Evolutionary conservation across 2,329 filamentous ascomycete species (phyloP), one percentile per base, ranked within the genome.

Genomic region (Phaeosphaeria sp.): DNA sequence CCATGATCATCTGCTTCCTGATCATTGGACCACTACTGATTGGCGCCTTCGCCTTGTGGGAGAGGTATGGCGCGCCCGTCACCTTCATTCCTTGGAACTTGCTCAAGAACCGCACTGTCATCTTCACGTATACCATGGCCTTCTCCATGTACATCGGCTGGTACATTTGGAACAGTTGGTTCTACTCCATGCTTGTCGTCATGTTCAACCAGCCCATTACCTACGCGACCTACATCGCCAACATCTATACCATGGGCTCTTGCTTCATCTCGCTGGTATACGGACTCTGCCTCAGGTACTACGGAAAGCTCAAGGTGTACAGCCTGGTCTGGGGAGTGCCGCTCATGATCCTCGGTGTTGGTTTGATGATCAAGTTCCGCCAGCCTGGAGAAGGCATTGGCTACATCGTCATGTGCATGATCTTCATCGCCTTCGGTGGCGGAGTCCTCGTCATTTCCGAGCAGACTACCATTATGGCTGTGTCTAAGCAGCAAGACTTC

Each of bases 41-140:
- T 33, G 59, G 74, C 27, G 69, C 61, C 25, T 81, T 81, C 58
- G 76, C 59, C 21, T 17, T 79, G 2, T 81, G 73, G 63, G 81
- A 83, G 65, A 73, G 69, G 50, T 81, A 68, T 52, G 54, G 74
- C 9, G 79, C 80, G 0, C 75, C 74, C 0, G 69, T 74, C 5
- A 74, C 76, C 6, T 80, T 82, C 63, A 71, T 82, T 6, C 78
- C 80, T 0, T 84, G 77, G 77, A 61, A 79, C 18, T 67, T 85
- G 18, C 77, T 86, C 57, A 78, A 74, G 55, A 78, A 83, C 58
- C 80, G 82, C 24, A 85, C 83, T 1, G 79, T 86, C 43, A 69
- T 85, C 21, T 84, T 84, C 40, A 82, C 85, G 9, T 86, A 82
- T 59, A 67, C 83, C 18, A 75, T 86, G 42, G 78, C 81, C 17